Percentiles rank a stretch among this genome's conserved stretches.
phyloP scores from a whole-genome alignment of 2,329 filamentous ascomycete species.

The Beauveria sp. region DNA sequence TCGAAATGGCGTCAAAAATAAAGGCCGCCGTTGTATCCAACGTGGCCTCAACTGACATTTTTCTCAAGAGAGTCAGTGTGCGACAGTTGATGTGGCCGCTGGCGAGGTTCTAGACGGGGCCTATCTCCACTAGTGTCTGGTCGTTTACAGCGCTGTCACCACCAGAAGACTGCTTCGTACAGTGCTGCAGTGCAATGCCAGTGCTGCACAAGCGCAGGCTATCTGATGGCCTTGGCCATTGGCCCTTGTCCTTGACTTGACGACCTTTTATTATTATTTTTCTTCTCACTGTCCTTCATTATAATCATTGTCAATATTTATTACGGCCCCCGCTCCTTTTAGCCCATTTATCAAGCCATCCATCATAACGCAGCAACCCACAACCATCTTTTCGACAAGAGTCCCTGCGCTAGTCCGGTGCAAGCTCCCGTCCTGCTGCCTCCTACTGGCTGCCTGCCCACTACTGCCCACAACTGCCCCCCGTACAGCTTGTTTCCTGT shows the following conservation, averaged over 20 bases:
- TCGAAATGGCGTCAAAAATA: too few relatives aligned
- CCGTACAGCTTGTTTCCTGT: constrained; percentile 8
- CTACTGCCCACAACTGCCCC: not conserved
- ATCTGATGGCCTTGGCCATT: not conserved
- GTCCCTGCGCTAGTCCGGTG: not conserved
- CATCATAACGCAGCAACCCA: not conserved
- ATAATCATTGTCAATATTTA: too few relatives aligned
- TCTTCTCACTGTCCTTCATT: too few relatives aligned
- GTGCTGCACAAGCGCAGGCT: too few relatives aligned
- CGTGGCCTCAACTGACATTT: too few relatives aligned
- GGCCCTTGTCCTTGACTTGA: too few relatives aligned
- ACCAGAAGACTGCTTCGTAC: not conserved
- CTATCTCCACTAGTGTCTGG: not conserved
- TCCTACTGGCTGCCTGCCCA: not conserved
- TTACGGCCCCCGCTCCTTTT: too few relatives aligned
- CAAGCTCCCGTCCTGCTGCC: not conserved
- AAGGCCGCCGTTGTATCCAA: too few relatives aligned
- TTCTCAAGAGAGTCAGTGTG: not conserved
- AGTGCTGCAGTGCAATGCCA: too few relatives aligned
- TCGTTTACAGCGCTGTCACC: not conserved
- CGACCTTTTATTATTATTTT: too few relatives aligned
- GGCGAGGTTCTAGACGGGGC: not conserved
- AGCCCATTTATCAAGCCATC: too few relatives aligned
- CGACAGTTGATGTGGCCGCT: not conserved
- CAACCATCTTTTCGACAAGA: not conserved